A percentile compares a stretch with the other conserved stretches of the same genome.
phyloP scores from a whole-genome alignment of 345 rosid species.

The Draba incana region DNA sequence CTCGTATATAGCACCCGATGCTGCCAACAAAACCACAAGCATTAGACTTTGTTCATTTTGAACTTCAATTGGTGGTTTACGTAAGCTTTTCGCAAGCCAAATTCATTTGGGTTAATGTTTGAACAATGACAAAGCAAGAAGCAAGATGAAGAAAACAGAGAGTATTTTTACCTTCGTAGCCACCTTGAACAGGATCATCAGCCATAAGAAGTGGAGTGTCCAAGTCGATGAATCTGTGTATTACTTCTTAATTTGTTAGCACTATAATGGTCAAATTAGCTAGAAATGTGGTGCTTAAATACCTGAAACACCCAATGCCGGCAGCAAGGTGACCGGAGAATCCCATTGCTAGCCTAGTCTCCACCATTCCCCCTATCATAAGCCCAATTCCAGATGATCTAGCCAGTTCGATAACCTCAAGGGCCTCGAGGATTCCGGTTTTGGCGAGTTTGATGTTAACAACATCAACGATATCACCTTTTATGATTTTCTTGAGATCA shows the following conservation, averaged over 20 bases:
- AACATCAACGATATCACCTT: constrained; percentile 65
- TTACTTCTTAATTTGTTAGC: constrained; percentile 6
- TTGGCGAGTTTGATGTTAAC: constrained; percentile 90
- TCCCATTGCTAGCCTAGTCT: constrained; percentile 93
- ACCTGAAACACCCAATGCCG: constrained; percentile 86
- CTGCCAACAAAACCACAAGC: constrained; percentile 47
- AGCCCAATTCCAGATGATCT: constrained; percentile 66
- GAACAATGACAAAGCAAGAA: neutral
- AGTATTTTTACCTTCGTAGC: constrained; percentile 71
- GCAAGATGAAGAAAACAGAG: constrained; percentile 5
- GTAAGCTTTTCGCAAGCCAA: neutral
- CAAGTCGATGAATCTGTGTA: constrained; percentile 72
- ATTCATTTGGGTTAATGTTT: constrained; percentile 5
- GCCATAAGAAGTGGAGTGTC: constrained; percentile 90
- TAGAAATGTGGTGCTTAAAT: neutral
- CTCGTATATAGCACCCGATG: constrained; percentile 71
- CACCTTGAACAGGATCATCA: constrained; percentile 85
- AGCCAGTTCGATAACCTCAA: constrained; percentile 73
- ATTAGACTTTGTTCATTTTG: constrained; percentile 27
- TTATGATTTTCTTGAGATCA: constrained; percentile 71
- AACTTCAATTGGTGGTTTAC: neutral
- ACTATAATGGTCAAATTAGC: neutral
- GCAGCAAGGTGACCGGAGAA: constrained; percentile 96
- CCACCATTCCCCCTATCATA: constrained; percentile 98
- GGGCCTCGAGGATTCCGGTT: constrained; percentile 77